Base-by-base conservation (phyloP, 148 eudicot species). In the Camellia sinensis region DNA sequence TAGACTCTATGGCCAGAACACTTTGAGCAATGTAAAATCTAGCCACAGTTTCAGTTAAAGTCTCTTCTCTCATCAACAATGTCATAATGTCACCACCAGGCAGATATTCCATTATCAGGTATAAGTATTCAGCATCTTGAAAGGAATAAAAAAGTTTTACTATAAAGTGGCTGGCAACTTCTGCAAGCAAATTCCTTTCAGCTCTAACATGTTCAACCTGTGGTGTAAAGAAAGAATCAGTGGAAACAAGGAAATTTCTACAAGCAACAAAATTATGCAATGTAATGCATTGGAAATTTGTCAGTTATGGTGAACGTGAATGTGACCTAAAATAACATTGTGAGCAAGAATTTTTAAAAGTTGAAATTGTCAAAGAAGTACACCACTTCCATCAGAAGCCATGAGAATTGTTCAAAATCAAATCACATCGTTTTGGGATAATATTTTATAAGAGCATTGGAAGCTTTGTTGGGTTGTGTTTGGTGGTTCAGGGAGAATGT, bases 71-170 rank as follows among this genome's bases (percentile, higher is more conserved):
- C 83, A 92, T 92, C 61, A 92, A 87, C 82, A 90, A 84, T 79
- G 91, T 92, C 93, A 92, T 92, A 83, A 92, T 70, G 80, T 92
- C 93, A 66, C 96, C 96, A 83, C 96, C 96, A 84, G 91, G 92
- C 52, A 92, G 86, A 79, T 92, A 92, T 67, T 90, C 96, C 93
- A 92, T 90, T 65, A 90, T 84, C 6, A 92, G 86, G 73, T 92
- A 92, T 61, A 92, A 83, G 79, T 86, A 88, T 53, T 92, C 92
- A 44, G 90, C 79, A 80, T 92, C 96, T 89, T 92, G 96, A 80
- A 92, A 92, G 3, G 96, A 92, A 72, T 87, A 92, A 81, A 80
- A 89, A 14, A 92, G 87, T 66, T 92, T 92, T 5, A 92, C 96
- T 11, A 92, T 92, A 83, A 74, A 91, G 79, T 86, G 80, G 81